These are phyloP conservation scores for Penicillium brevicompactum DNA, from an alignment of 2,329 filamentous ascomycete species.

Conservation along the genomic window DNA sequence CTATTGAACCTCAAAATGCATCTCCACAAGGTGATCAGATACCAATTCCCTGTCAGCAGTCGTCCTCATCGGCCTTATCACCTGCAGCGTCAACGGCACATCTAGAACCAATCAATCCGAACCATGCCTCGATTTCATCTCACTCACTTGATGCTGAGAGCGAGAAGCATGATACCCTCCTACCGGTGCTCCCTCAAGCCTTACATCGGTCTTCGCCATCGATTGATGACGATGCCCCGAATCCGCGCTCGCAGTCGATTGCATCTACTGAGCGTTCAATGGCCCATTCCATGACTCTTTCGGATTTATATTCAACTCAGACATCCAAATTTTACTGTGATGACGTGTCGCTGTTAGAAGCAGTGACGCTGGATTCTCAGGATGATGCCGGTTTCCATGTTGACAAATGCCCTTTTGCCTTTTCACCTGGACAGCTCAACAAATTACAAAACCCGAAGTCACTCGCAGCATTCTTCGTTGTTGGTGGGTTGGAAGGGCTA, in stretches of 20 bases:
- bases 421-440: constrained; percentile 73
- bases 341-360: constrained; percentile 52
- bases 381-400: constrained; percentile 78
- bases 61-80: no score
- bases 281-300: constrained; percentile 15
- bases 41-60: no score
- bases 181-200: no score
- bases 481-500: constrained; percentile 76
- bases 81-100: no score
- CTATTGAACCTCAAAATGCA: no score
- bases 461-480: constrained; percentile 74
- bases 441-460: constrained; percentile 92
- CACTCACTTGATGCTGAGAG: no score
- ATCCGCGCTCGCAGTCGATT: constrained; percentile 45
- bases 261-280: constrained; percentile 26
- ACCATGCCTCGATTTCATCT: no score
- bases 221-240: constrained; percentile 48
- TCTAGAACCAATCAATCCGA: no score
- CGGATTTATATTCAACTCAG: constrained; percentile 26
- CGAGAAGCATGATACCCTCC: no score
- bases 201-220: neutral
- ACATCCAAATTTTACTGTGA: constrained; percentile 33
- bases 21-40: no score
- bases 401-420: constrained; percentile 83
- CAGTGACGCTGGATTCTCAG: constrained; percentile 73